A percentile compares a stretch with the other conserved stretches of the same genome.
Evolutionary conservation across 2,329 filamentous ascomycete genomes (phyloP).

Genomic region (Apiospora rasikravindrae): DNA sequence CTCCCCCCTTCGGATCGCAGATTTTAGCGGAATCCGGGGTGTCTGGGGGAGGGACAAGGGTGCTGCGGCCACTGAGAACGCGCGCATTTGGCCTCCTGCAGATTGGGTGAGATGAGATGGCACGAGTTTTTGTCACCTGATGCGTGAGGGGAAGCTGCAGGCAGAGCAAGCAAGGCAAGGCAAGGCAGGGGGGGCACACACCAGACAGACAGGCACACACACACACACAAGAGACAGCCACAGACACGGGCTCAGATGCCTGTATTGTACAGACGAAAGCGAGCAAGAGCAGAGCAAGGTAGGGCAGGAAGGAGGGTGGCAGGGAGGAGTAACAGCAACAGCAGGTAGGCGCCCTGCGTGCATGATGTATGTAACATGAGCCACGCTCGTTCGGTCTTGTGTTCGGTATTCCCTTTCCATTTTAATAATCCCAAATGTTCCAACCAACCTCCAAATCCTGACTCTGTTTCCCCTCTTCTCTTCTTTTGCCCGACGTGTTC

Average conservation of each 20-base stretch:
- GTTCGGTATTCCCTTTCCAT: background rate
- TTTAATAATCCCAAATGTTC: slow-evolving; percentile 5
- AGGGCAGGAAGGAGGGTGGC: background rate
- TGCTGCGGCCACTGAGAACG: background rate
- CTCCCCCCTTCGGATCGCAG: background rate
- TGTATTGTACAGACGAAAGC: background rate
- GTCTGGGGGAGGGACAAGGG: background rate
- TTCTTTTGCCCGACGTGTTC: background rate
- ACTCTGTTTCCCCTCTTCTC: background rate
- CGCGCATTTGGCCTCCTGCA: background rate
- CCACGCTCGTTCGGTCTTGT: background rate
- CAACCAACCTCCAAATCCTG: slow-evolving; percentile 12
- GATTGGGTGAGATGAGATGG: slow-evolving; percentile 8
- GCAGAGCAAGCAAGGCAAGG: background rate
- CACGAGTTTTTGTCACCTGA: background rate
- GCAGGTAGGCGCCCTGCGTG: background rate
- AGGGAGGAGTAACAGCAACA: background rate
- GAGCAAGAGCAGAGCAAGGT: background rate
- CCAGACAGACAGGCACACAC: too few species aligned
- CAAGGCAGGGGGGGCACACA: background rate
- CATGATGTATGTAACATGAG: slow-evolving; percentile 14
- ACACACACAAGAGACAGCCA: too few species aligned
- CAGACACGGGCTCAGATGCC: background rate
- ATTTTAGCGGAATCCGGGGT: slow-evolving; percentile 15
- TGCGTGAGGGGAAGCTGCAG: slow-evolving; percentile 5